Evolutionary conservation across 495 filamentous ascomycete species (phyloP).

Genomic region (Neurospora sp.): DNA sequence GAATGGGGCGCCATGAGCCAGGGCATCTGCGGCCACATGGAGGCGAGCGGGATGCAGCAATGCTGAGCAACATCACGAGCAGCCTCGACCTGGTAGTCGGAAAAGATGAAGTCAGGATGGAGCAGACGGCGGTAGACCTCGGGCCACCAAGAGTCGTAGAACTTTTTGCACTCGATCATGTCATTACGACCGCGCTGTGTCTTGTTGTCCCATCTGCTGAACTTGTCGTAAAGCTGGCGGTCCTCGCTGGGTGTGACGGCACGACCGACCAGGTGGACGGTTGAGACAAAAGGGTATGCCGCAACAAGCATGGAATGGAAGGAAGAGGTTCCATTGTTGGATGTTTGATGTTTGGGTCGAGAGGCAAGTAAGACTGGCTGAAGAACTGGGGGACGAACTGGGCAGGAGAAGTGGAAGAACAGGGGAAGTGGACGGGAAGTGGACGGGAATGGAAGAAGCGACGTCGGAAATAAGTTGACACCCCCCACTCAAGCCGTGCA

Average conservation of each 20-base stretch:
- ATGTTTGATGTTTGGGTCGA: too few relatives aligned
- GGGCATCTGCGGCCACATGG: conserved; percentile 30
- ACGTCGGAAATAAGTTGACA: not conserved
- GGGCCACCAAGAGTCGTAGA: conserved; percentile 31
- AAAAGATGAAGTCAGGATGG: conserved; percentile 25
- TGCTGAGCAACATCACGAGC: conserved; percentile 24
- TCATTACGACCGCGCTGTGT: conserved; percentile 14
- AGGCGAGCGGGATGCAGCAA: conserved; percentile 24
- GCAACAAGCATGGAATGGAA: conserved; percentile 11
- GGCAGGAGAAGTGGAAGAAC: not conserved
- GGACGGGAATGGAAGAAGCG: not conserved
- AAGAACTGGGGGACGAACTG: not conserved
- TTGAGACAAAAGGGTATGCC: conserved; percentile 18
- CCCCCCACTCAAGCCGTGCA: not conserved
- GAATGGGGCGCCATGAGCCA: conserved; percentile 21
- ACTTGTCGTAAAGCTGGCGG: conserved; percentile 19
- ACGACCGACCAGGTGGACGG: conserved; percentile 10
- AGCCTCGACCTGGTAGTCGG: conserved; percentile 31
- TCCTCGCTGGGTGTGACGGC: conserved; percentile 8
- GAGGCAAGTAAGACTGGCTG: not conserved
- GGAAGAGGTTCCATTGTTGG: not conserved
- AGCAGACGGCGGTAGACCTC: conserved; percentile 23
- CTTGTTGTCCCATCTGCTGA: conserved; percentile 19
- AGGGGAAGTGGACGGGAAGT: not conserved
- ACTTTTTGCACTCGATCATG: conserved; percentile 21